A percentile compares a stretch with the other conserved stretches of the same genome.
These are phyloP conservation scores for Pistacia atlantica DNA, from an alignment of 345 rosid species.

Conservation along the genomic window DNA sequence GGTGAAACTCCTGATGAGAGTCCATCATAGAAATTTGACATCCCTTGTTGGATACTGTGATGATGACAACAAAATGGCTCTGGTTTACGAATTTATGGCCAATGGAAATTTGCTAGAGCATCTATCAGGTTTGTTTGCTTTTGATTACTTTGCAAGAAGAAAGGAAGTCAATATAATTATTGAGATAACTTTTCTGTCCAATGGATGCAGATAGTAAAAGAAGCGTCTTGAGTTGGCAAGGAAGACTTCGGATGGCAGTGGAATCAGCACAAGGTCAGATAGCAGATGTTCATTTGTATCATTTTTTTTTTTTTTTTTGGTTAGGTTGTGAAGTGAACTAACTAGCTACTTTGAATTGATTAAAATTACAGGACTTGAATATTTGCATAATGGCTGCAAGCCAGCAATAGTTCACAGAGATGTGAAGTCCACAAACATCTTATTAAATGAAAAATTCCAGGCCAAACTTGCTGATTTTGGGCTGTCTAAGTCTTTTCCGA, in stretches of 20 bases:
- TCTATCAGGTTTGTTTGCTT: no score
- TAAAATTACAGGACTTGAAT: conserved; percentile 36
- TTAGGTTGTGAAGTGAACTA: background rate
- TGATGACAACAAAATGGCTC: conserved; percentile 9
- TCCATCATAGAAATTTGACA: conserved; percentile 22
- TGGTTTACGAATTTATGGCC: conserved; percentile 22
- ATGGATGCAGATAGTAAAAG: no score
- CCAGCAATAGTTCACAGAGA: conserved; percentile 33
- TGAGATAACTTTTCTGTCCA: no score
- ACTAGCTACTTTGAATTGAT: no score
- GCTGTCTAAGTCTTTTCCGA: conserved; percentile 30
- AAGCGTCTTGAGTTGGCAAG: conserved; percentile 22
- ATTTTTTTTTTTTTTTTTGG: background rate
- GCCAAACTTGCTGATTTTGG: conserved; percentile 38
- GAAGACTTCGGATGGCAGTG: conserved; percentile 38
- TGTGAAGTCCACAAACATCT: conserved; percentile 39
- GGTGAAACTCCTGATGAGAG: conserved; percentile 15
- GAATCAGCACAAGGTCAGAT: conserved; percentile 42
- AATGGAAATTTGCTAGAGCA: conserved; percentile 8
- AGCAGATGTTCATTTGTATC: background rate
- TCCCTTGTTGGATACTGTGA: conserved; percentile 27
- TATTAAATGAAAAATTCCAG: conserved; percentile 29
- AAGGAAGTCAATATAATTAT: no score
- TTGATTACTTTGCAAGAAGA: no score
- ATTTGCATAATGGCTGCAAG: conserved; percentile 22